Conservation (phyloP, 1,139 yeast genomes). For the Diutina siamensis region DNA sequence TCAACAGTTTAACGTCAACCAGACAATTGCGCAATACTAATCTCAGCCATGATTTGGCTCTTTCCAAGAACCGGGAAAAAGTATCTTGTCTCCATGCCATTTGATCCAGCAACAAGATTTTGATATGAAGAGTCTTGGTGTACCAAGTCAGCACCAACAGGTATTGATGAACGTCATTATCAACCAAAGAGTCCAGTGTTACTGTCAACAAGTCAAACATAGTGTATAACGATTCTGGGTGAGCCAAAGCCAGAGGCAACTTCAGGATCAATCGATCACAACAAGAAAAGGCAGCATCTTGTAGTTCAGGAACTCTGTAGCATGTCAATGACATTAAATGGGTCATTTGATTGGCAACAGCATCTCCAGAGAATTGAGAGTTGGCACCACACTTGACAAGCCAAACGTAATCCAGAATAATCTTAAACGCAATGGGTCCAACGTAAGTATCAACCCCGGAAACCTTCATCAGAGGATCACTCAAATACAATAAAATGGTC, state of each 20-base stretch:
- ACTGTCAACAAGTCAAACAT: constrained; percentile 70
- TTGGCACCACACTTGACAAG: constrained; percentile 36
- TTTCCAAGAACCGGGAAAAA: constrained; percentile 44
- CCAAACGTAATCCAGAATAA: constrained; percentile 45
- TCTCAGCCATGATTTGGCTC: constrained; percentile 59
- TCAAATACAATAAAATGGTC: constrained; percentile 59
- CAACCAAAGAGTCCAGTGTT: constrained; percentile 69
- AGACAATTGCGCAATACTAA: constrained; percentile 43
- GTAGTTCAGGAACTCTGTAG: constrained; percentile 65
- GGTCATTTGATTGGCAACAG: constrained; percentile 62
- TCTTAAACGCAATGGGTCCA: constrained; percentile 50
- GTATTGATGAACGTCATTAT: constrained; percentile 79
- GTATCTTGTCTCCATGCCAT: constrained; percentile 67
- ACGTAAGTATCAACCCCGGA: constrained; percentile 67
- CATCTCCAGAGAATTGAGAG: constrained; percentile 41
- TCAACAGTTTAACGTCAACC: constrained; percentile 64
- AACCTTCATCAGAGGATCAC: constrained; percentile 71
- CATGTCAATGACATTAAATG: constrained; percentile 62
- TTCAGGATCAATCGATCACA: constrained; percentile 57
- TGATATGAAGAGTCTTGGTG: constrained; percentile 47
- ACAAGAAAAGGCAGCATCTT: constrained; percentile 70
- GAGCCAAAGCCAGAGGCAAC: constrained; percentile 78
- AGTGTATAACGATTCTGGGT: constrained; percentile 60
- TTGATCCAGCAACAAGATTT: constrained; percentile 65
- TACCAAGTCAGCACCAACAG: constrained; percentile 66